Conservation (phyloP, 768 basidiomycete species). For the Gymnopilus junonius region DNA sequence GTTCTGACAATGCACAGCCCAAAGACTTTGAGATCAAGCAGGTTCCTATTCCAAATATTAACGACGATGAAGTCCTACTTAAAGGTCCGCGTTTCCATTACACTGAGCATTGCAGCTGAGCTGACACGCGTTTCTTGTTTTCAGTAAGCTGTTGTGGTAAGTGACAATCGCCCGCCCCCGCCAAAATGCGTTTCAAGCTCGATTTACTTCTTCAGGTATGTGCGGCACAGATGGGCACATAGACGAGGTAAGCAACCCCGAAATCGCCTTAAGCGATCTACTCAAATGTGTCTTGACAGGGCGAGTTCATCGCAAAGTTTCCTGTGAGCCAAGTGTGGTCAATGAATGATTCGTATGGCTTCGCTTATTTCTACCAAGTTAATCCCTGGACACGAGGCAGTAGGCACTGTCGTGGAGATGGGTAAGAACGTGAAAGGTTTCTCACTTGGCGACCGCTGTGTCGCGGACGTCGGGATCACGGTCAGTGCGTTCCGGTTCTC, state of each 20-base stretch:
- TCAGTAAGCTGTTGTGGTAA: constrained; percentile 21
- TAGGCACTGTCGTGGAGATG: constrained; percentile 73
- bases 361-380: constrained; percentile 38
- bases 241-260: constrained; percentile 45
- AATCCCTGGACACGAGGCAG: constrained; percentile 48
- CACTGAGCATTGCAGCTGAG: neutral
- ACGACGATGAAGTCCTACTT: constrained; percentile 57
- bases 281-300: constrained; percentile 43
- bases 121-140: neutral
- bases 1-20: constrained; percentile 34
- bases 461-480: constrained; percentile 72
- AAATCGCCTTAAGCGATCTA: neutral
- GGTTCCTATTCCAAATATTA: constrained; percentile 53
- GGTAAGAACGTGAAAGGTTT: constrained; percentile 85
- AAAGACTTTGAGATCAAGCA: constrained; percentile 54
- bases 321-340: constrained; percentile 42
- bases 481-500: constrained; percentile 48
- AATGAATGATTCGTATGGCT: constrained; percentile 38
- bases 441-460: constrained; percentile 77
- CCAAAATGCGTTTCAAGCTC: neutral
- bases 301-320: constrained; percentile 69
- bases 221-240: constrained; percentile 64
- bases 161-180: neutral
- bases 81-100: constrained; percentile 44
- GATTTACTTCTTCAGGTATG: constrained; percentile 47